Percentiles rank a stretch among this genome's conserved stretches.
These are phyloP conservation scores for Solanum virginianum DNA, from an alignment of 257 asterid genomes.

Conservation along the genomic window DNA sequence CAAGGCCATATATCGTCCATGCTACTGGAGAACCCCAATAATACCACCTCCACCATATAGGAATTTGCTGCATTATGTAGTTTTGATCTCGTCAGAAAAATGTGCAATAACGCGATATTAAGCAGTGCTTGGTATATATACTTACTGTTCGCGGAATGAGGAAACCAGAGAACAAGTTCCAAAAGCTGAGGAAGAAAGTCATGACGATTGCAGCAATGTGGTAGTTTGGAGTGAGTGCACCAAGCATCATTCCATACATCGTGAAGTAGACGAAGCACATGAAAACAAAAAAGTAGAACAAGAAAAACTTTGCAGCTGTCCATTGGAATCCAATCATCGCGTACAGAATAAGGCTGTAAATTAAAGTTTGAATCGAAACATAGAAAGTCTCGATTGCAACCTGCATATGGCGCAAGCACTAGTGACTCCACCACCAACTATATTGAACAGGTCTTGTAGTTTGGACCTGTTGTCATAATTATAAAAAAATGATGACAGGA, in stretches of 20 bases:
- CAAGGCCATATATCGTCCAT: constrained; percentile 77
- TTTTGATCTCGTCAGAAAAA: background rate
- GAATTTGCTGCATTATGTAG: constrained; percentile 39
- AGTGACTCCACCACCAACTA: constrained; percentile 24
- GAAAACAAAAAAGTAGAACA: constrained; percentile 61
- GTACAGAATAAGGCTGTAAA: constrained; percentile 68
- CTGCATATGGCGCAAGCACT: constrained; percentile 14
- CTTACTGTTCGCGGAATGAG: constrained; percentile 66
- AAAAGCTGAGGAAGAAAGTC: constrained; percentile 86
- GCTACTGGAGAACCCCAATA: constrained; percentile 83
- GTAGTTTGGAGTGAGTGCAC: constrained; percentile 73
- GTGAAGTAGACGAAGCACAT: constrained; percentile 82
- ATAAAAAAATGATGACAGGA: background rate
- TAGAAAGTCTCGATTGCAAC: constrained; percentile 61
- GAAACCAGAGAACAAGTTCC: constrained; percentile 83
- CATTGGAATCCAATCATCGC: constrained; percentile 79
- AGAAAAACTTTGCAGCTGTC: constrained; percentile 38
- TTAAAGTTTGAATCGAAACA: constrained; percentile 39
- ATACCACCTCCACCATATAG: constrained; percentile 92
- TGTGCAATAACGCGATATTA: background rate
- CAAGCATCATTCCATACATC: constrained; percentile 75
- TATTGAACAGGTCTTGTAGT: constrained; percentile 56
- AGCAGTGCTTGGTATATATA: background rate
- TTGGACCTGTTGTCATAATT: constrained; percentile 30
- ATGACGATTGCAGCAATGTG: constrained; percentile 65